Base-by-base conservation (phyloP, 169 alveolate genomes). In the Eimeria zaria region DNA sequence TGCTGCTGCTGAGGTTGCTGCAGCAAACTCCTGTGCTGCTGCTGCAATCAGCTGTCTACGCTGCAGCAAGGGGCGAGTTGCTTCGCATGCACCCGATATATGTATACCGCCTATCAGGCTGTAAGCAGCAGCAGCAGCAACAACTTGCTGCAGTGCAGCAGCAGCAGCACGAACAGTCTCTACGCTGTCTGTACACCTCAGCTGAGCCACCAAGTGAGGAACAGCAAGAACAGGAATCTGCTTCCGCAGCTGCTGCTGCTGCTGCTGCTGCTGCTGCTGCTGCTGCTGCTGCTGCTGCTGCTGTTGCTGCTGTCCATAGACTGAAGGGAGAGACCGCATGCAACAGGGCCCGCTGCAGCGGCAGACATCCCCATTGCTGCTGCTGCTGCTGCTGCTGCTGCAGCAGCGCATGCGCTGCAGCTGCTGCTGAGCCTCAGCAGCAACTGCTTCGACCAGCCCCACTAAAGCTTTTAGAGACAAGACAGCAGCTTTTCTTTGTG, bases 231-330 rank as follows among this genome's bases (percentile, higher is more conserved):
- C 20, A 39, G 87, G 87, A 9, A 24, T 6, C 36, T 24, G 62
- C 60, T 76, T 1, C 60, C 41, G 62, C 87, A 12, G 87, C 30
- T 36, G 87, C 60, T 36, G 87, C 87, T 76, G 62, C 81, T 71
- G 81, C 81, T 71, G 81, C 81, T 71, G 81, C 60, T 20, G 87
- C 58, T 36, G 87, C 87, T 2, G 87, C 87, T 36, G 87, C 78
- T 3, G 46, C 46, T 64, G 36, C 76, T 64, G 76, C 76, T n/a
- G 76, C 30, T 11, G 20, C 11, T 20, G 14, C n/a, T n/a, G n/a
- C n/a, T n/a, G n/a, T n/a, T n/a, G n/a, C n/a, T n/a, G n/a, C n/a
- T n/a, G n/a, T n/a, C n/a, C n/a, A 33, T 76, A 76, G 62, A 76
- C 87, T 22, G 87, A 76, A 39, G 87, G 87, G 0, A 39, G 87